A percentile compares a stretch with the other conserved stretches of the same genome.
Conservation (phyloP, 192 early-diverging fungal species). For the Spizellomyces sp. region DNA sequence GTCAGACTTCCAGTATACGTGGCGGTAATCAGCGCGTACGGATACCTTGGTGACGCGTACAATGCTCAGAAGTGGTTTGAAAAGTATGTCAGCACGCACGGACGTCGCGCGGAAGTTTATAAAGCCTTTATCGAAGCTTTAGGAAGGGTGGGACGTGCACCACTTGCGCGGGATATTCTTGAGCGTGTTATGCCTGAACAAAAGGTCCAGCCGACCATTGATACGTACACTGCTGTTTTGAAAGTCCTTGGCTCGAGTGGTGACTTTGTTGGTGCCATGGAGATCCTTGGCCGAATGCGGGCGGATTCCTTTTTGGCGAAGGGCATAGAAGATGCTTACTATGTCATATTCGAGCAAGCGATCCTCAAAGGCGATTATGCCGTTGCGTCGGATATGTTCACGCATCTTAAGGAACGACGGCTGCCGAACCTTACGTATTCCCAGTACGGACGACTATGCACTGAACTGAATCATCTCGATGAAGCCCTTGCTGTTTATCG, state of each 20-base stretch:
- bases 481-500: neutral
- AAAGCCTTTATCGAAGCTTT: constrained; percentile 3
- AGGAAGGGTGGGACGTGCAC: neutral
- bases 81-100: neutral
- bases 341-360: neutral
- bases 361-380: neutral
- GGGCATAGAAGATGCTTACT: neutral
- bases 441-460: neutral
- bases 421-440: neutral
- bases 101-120: neutral
- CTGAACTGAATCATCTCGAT: neutral
- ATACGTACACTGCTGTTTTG: constrained; percentile 1
- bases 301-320: neutral
- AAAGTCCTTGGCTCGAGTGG: neutral
- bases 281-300: neutral
- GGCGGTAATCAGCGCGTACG: constrained; percentile 2
- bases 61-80: constrained; percentile 22
- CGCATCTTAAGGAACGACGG: neutral
- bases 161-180: neutral
- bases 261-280: neutral
- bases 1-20: neutral
- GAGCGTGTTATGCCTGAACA: constrained; percentile 8
- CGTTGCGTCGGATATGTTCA: neutral
- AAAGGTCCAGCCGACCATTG: neutral
- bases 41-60: neutral